phyloP scores from a whole-genome alignment of 768 basidiomycete species.

The Suillus bovinus region DNA sequence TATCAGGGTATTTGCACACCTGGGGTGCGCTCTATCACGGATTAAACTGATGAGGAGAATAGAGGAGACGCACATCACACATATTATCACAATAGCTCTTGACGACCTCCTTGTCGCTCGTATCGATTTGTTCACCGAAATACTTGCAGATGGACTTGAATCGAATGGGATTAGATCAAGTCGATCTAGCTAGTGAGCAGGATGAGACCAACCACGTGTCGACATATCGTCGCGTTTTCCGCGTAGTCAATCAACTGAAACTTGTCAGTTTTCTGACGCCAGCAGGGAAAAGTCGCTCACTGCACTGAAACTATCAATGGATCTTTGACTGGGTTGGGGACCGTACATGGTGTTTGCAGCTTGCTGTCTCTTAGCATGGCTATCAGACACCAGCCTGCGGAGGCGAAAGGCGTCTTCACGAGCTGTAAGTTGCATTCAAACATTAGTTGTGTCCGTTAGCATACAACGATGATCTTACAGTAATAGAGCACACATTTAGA shows the following conservation, averaged over 20 bases:
- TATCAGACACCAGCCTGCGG: slow-evolving; percentile 48
- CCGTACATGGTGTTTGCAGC: slow-evolving; percentile 46
- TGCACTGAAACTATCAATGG: slow-evolving; percentile 59
- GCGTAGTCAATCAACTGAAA: slow-evolving; percentile 51
- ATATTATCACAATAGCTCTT: slow-evolving; percentile 66
- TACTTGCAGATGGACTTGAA: slow-evolving; percentile 72
- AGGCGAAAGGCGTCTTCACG: slow-evolving; percentile 71
- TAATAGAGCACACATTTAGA: slow-evolving; percentile 84
- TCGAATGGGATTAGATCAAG: neutral
- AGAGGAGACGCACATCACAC: slow-evolving; percentile 66
- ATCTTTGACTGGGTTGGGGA: slow-evolving; percentile 67
- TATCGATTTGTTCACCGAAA: slow-evolving; percentile 71
- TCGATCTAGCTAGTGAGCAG: neutral
- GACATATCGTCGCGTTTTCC: slow-evolving; percentile 59
- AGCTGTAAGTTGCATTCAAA: slow-evolving; percentile 40
- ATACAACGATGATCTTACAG: slow-evolving; percentile 44
- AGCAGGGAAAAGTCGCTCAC: slow-evolving; percentile 43
- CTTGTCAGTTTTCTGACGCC: neutral
- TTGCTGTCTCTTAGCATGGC: slow-evolving; percentile 46
- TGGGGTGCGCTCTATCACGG: slow-evolving; percentile 26
- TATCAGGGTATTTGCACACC: slow-evolving; percentile 82
- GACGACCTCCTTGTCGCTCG: slow-evolving; percentile 41
- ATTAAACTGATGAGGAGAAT: neutral
- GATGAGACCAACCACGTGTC: slow-evolving; percentile 62
- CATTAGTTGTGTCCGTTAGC: neutral